These are phyloP conservation scores for Rhizopus microsporus DNA, from an alignment of 371 early-diverging fungal species.

Conservation along the genomic window DNA sequence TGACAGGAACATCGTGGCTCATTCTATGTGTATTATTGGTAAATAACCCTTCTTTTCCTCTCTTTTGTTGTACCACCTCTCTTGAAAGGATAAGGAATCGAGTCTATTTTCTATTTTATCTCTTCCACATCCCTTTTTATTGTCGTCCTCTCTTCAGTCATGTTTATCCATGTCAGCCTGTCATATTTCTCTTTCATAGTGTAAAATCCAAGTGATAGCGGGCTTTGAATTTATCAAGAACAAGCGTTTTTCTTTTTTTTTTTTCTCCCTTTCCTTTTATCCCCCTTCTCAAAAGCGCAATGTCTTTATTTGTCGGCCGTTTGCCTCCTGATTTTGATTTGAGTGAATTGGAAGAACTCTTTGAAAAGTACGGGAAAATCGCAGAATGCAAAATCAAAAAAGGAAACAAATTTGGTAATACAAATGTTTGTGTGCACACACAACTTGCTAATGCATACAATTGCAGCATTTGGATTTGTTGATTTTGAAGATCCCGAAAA, in stretches of 20 bases:
- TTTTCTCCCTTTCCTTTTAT: slow-evolving; percentile 7
- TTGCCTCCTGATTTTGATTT: slow-evolving; percentile 63
- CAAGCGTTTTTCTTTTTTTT: slow-evolving; percentile 1
- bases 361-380: slow-evolving; percentile 67
- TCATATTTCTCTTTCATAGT: no score
- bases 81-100: no score
- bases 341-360: slow-evolving; percentile 67
- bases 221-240: background rate
- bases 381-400: slow-evolving; percentile 60
- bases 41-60: no score
- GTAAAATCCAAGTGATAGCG: background rate
- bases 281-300: slow-evolving; percentile 1
- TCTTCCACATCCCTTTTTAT: no score
- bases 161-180: no score
- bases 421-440: background rate
- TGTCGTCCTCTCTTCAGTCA: no score
- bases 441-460: slow-evolving; percentile 2
- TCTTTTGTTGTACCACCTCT: no score
- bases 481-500: slow-evolving; percentile 68
- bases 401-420: slow-evolving; percentile 26
- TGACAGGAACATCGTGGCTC: no score
- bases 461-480: slow-evolving; percentile 58
- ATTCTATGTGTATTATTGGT: no score
- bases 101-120: no score
- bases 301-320: slow-evolving; percentile 67